Conservation (phyloP, 1,284 basidiomycete species). For the Cutaneotrichosporon cavernicola region DNA sequence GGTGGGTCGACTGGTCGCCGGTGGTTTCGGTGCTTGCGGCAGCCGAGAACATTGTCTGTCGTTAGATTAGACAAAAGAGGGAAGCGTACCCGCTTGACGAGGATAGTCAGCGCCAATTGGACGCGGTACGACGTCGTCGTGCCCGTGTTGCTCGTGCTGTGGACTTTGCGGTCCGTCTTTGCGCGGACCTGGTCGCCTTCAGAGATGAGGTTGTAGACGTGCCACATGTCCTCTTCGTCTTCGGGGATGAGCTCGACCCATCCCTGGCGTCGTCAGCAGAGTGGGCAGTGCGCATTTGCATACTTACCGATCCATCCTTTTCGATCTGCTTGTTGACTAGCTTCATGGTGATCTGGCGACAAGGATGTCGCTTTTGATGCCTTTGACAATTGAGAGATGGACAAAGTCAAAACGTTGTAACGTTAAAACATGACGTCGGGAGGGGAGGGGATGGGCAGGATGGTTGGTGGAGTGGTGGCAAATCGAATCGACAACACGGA, state of each 20-base stretch:
- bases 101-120: constrained; percentile 77
- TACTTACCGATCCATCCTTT: constrained; percentile 70
- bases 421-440: constrained; percentile 10
- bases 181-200: constrained; percentile 85
- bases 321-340: constrained; percentile 66
- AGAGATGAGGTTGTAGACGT: constrained; percentile 95
- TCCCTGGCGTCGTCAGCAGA: constrained; percentile 58
- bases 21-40: constrained; percentile 57
- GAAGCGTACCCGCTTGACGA: constrained; percentile 61
- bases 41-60: constrained; percentile 65
- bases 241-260: constrained; percentile 87
- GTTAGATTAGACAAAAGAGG: background rate
- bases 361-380: background rate
- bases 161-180: constrained; percentile 75
- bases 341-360: constrained; percentile 58
- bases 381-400: background rate
- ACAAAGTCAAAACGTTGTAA: background rate
- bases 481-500: background rate
- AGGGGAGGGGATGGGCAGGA: background rate
- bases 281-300: too few relatives aligned
- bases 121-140: constrained; percentile 90
- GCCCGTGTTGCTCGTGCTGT: constrained; percentile 79
- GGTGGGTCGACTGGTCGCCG: constrained; percentile 52
- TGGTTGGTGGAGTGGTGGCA: background rate
- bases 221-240: constrained; percentile 99